Base-by-base conservation (phyloP, 345 rosid genomes). In the Eucalyptus regnans region DNA sequence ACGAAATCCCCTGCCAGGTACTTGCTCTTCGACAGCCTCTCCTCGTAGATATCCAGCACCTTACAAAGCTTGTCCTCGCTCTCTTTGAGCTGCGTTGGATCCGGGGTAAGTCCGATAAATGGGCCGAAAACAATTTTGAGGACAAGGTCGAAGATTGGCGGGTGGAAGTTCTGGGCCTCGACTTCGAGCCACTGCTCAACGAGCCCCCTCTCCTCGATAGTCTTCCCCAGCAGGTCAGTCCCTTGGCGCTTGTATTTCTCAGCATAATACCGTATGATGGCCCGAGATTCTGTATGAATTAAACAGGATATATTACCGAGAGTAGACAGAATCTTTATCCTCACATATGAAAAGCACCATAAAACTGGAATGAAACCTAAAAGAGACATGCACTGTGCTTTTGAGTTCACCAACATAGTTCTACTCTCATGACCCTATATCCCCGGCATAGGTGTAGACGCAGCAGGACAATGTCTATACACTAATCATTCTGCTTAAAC, bases 181-280 rank as follows among this genome's bases (percentile, higher is more conserved):
- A 95, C 95, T 16, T 96, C 95, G 0, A 96, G 92, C 97, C 97
- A 96, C 54, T 94, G 96, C 56, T 95, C 98, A 9, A 96, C 96
- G 7, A 91, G 90, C 3, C 94, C 99, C 66, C 93, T 93, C 20
- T 92, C 95, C 88, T 94, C 94, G 33, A 91, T 29, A 4, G 92
- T 92, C 51, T 91, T 86, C 2, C 95, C 93, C 18, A 93, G 89
- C 37, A 94, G 92, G 33, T 92, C 93, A 14, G 92, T 92, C 29
- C 93, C 94, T 41, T 93, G 95, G 7, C 89, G 64, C 90, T 86
- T 90, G 94, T 95, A 94, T 50, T 95, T 96, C 86, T 96, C 94
- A 7, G 98, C 94, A 68, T 93, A 90, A 91, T 95, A 95, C 90
- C 97, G 92, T 68, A 95, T 92, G 88, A 95, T 94, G 9, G 97